A percentile compares a stretch with the other conserved stretches of the same genome.
Conservation (phyloP, 495 filamentous ascomycete species). For the Choiromyces venosus region DNA sequence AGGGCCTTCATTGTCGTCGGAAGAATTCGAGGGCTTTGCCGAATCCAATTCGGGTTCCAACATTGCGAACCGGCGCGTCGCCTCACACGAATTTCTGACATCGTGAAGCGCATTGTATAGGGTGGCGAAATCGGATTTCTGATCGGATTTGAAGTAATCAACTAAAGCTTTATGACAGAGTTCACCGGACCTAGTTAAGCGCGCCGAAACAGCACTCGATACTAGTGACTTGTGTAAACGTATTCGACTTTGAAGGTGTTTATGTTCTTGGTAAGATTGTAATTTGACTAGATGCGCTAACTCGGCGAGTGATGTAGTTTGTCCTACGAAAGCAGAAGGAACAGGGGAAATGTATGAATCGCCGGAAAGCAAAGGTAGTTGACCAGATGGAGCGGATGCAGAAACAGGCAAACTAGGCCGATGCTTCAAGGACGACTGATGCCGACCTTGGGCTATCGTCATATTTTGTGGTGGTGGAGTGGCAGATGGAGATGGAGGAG, state of each 20-base stretch:
- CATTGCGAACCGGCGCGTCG: constrained; percentile 60
- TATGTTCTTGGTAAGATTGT: constrained; percentile 68
- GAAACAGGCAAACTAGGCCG: constrained; percentile 36
- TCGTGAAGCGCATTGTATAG: constrained; percentile 85
- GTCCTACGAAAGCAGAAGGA: constrained; percentile 44
- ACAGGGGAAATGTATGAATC: constrained; percentile 45
- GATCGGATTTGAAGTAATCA: constrained; percentile 80
- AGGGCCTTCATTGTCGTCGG: constrained; percentile 42
- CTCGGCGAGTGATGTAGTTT: constrained; percentile 61
- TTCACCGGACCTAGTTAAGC: constrained; percentile 70
- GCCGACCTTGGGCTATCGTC: constrained; percentile 37
- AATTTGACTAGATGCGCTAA: constrained; percentile 65
- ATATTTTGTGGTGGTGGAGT: constrained; percentile 40
- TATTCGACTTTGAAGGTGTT: constrained; percentile 59
- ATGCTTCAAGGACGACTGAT: constrained; percentile 35
- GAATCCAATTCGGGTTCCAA: constrained; percentile 63
- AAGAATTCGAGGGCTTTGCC: constrained; percentile 40
- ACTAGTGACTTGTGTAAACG: constrained; percentile 63
- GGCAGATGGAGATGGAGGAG: constrained; percentile 36
- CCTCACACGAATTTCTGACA: constrained; percentile 77
- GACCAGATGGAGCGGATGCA: constrained; percentile 45
- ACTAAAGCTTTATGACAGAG: constrained; percentile 76
- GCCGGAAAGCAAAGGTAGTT: constrained; percentile 45
- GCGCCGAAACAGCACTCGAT: constrained; percentile 71
- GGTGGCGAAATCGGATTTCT: constrained; percentile 79